These are phyloP conservation scores for Prunus dulcis DNA, from an alignment of 306 rosid genomes.

Conservation along the genomic window DNA sequence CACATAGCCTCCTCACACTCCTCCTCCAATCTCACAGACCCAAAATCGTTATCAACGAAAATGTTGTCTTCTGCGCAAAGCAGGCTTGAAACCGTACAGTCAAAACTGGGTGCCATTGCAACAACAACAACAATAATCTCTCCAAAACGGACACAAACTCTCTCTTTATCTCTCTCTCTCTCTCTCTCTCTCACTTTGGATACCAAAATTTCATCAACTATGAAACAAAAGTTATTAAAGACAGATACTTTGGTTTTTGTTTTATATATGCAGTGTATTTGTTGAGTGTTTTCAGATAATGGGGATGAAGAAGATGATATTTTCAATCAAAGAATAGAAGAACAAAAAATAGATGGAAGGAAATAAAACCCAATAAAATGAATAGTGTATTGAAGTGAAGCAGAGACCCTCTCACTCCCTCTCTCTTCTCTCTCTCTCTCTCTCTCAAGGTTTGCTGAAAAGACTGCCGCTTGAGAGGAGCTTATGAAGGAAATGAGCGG, in stretches of 20 bases:
- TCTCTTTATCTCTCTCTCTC: background rate
- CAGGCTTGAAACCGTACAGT: slow-evolving; percentile 60
- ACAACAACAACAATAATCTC: slow-evolving; percentile 6
- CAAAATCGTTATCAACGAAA: slow-evolving; percentile 53
- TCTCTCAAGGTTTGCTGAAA: slow-evolving; percentile 39
- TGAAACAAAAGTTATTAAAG: background rate
- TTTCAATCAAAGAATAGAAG: background rate
- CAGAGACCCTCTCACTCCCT: slow-evolving; percentile 9
- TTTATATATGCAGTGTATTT: background rate
- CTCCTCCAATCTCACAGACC: slow-evolving; percentile 26
- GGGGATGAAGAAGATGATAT: background rate
- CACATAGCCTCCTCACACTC: slow-evolving; percentile 34
- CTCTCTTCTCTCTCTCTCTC: slow-evolving; percentile 19
- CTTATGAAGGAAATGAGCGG: slow-evolving; percentile 66
- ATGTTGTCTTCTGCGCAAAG: slow-evolving; percentile 74
- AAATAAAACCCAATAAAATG: slow-evolving; percentile 30
- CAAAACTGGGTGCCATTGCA: slow-evolving; percentile 92
- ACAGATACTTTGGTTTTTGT: background rate
- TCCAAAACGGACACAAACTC: background rate
- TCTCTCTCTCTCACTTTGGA: background rate
- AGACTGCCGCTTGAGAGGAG: slow-evolving; percentile 44
- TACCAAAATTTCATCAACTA: slow-evolving; percentile 2
- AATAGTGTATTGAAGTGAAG: slow-evolving; percentile 12
- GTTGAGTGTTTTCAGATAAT: slow-evolving; percentile 12
- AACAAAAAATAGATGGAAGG: slow-evolving; percentile 23